These are phyloP conservation scores for Corymbia maculata DNA, from an alignment of 345 rosid species.

Conservation along the genomic window DNA sequence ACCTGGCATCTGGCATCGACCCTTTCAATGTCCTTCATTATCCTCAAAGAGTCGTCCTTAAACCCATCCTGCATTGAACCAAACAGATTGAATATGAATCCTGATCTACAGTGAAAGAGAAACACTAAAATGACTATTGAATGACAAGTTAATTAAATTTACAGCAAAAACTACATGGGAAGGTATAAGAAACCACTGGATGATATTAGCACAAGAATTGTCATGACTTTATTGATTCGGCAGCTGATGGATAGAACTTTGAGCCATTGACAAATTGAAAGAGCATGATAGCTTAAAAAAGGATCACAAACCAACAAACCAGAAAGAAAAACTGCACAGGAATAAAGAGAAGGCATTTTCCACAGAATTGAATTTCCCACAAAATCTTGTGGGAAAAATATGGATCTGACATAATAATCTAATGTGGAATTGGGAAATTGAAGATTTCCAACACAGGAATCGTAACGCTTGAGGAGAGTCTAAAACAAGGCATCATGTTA, in stretches of 20 bases:
- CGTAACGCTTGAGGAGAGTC: not conserved
- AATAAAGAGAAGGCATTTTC: not conserved
- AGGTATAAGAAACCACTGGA: not conserved
- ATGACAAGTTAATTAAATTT: not conserved
- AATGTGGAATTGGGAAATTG: not conserved
- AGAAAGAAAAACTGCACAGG: not conserved
- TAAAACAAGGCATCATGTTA: not conserved
- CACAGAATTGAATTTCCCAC: not conserved
- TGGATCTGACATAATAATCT: not conserved
- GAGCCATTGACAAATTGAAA: not conserved
- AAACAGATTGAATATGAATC: not conserved
- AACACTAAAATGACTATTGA: not conserved
- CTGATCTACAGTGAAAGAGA: not conserved
- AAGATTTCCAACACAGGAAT: not conserved
- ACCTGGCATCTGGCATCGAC: slow-evolving; percentile 61
- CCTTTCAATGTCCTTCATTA: slow-evolving; percentile 74
- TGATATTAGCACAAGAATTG: not conserved
- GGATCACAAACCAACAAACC: too few relatives aligned
- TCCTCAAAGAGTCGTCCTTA: slow-evolving; percentile 76
- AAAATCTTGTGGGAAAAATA: not conserved
- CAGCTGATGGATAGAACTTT: not conserved
- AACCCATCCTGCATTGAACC: slow-evolving; percentile 69
- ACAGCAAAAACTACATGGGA: not conserved
- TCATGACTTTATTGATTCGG: not conserved
- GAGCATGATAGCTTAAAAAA: not conserved